Base-by-base conservation (phyloP, 352 stramenopile genomes). In the Phytophthora kernoviae region DNA sequence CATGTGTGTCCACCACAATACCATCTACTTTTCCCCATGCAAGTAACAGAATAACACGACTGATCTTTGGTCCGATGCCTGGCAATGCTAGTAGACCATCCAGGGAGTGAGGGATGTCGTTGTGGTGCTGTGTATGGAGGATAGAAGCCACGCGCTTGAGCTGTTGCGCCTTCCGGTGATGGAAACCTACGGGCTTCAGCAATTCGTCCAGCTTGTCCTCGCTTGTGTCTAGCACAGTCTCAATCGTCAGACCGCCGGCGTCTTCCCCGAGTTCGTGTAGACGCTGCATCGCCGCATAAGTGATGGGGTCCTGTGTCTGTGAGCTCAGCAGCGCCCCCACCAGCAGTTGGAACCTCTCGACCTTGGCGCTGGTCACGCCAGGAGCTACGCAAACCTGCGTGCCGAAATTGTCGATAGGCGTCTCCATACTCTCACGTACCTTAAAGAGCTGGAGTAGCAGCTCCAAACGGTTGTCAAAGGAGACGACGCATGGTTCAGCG, bases 1-100 rank as follows among this genome's bases (percentile, higher is more conserved):
- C 78, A 58, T 93, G 84, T 1, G 84, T 93, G 68, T 93, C 84
- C 33, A 93, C 84, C 34, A 91, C 79, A 41, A 93, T 69, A 1
- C 84, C 84, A 51, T 86, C 67, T n/a, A 79, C 77, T 40, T 76
- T 49, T 12, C 67, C 59, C 84, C 84, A 93, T 1, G 81, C 81
- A 4, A 93, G 48, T 40, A 91, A 54, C 42, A 79, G 52, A 21
- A 89, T 75, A 14, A 93, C 70, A 26, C 84, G 79, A 20, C 81
- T 81, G 55, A 93, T 85, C 62, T 93, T 93, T 4, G 84, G 81
- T 0, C 84, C 84, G 17, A 93, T 71, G 24, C 84, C 84, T 32
- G 84, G 84, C 44, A 93, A 62, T 15, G 60, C 32, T 17, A 77
- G 40, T 8, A 93, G 48, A 1, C 82, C 71, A 5, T 70, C 46